These are phyloP conservation scores for Cephalotrichum gorgonifer DNA, from an alignment of 2,329 filamentous ascomycete genomes.

Conservation along the genomic window DNA sequence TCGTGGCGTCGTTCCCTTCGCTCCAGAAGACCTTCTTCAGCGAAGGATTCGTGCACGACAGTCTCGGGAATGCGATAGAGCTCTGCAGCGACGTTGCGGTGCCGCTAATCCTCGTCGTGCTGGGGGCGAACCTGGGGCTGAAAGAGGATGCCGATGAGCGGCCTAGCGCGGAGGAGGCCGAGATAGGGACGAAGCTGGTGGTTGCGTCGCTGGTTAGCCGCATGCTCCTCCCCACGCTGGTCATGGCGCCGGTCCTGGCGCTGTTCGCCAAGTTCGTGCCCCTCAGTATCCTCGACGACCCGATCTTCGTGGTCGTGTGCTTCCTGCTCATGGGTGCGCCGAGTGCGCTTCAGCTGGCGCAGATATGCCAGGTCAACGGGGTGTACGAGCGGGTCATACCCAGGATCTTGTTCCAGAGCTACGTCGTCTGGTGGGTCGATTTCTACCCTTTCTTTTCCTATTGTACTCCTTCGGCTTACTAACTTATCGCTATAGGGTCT, in stretches of 20 bases:
- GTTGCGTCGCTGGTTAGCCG: slow-evolving; percentile 77
- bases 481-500: slow-evolving; percentile 50
- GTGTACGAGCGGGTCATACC: slow-evolving; percentile 95
- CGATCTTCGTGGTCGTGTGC: slow-evolving; percentile 96
- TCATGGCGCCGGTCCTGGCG: slow-evolving; percentile 88
- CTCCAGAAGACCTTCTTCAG: slow-evolving; percentile 82
- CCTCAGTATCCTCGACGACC: slow-evolving; percentile 90
- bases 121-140: slow-evolving; percentile 87
- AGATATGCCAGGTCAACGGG: slow-evolving; percentile 97
- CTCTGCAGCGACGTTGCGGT: slow-evolving; percentile 88
- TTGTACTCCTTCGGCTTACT: slow-evolving; percentile 10
- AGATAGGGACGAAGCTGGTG: slow-evolving; percentile 64
- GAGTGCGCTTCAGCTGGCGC: slow-evolving; percentile 84
- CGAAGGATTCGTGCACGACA: slow-evolving; percentile 80
- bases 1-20: slow-evolving; percentile 77
- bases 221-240: slow-evolving; percentile 82
- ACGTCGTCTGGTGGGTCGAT: slow-evolving; percentile 64
- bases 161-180: slow-evolving; percentile 58
- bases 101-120: slow-evolving; percentile 85
- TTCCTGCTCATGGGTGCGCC: slow-evolving; percentile 93
- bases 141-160: slow-evolving; percentile 69
- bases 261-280: slow-evolving; percentile 82
- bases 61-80: slow-evolving; percentile 75
- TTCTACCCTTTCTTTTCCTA: slow-evolving; percentile 4
- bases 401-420: slow-evolving; percentile 82